These are phyloP conservation scores for Mycena chlorophos DNA, from an alignment of 768 basidiomycete genomes.

Conservation along the genomic window DNA sequence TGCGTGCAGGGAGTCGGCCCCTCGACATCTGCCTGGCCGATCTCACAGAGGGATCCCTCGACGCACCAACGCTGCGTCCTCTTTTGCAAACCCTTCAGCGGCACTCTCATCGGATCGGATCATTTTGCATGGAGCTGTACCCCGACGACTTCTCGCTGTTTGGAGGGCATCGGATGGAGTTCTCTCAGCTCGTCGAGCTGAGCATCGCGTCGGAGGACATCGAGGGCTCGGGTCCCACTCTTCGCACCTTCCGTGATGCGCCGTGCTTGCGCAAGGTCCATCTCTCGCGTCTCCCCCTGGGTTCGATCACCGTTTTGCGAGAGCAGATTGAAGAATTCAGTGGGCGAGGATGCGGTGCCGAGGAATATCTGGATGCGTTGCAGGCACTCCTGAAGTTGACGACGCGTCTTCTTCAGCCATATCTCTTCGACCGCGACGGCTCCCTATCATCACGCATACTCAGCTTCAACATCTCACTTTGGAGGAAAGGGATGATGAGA, in stretches of 20 bases:
- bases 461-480: background rate
- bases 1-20: background rate
- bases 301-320: background rate
- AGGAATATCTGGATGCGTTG: background rate
- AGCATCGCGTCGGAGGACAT: background rate
- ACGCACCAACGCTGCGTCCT: background rate
- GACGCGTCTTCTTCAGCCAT: background rate
- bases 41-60: background rate
- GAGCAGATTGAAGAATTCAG: background rate
- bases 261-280: background rate
- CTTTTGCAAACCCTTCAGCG: background rate
- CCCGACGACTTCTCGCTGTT: background rate
- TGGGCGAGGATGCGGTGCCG: background rate
- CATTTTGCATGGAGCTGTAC: background rate
- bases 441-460: background rate
- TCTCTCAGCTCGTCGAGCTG: background rate
- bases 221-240: too few relatives aligned
- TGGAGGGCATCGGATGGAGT: background rate
- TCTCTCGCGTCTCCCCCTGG: background rate
- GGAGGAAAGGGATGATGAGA: background rate
- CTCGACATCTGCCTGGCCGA: background rate
- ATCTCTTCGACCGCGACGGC: background rate
- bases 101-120: background rate
- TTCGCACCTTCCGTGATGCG: background rate
- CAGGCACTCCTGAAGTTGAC: background rate